phyloP scores from a whole-genome alignment of 2,329 filamentous ascomycete genomes.

The Penicillium aurantiogriseum region DNA sequence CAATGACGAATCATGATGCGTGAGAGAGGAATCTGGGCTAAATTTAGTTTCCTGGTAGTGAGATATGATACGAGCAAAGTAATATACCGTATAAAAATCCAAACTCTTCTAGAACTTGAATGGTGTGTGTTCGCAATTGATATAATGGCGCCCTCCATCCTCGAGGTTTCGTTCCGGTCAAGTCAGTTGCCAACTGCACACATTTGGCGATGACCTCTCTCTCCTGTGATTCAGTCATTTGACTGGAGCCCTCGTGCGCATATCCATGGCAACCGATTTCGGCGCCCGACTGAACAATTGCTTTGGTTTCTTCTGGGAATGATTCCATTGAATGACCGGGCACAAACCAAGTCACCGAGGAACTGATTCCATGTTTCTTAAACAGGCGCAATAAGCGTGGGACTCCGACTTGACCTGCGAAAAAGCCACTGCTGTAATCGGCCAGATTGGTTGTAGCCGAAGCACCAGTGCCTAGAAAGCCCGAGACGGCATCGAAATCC shows the following conservation, averaged over 20 bases:
- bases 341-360: conserved; percentile 60
- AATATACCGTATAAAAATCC: conserved; percentile 43
- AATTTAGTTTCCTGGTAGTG: neutral
- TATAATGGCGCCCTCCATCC: conserved; percentile 42
- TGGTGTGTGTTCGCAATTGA: conserved; percentile 40
- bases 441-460: conserved; percentile 54
- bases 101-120: conserved; percentile 42
- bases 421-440: conserved; percentile 57
- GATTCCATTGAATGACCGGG: conserved; percentile 60
- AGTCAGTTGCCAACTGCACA: conserved; percentile 67
- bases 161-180: conserved; percentile 66
- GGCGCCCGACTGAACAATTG: conserved; percentile 53
- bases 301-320: conserved; percentile 52
- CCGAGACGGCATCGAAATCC: conserved; percentile 60
- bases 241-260: conserved; percentile 67
- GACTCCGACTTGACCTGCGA: conserved; percentile 57
- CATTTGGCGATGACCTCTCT: conserved; percentile 72
- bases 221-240: conserved; percentile 72
- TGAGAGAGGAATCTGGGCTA: conserved; percentile 40
- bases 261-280: conserved; percentile 60
- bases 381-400: conserved; percentile 56
- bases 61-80: neutral
- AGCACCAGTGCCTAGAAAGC: conserved; percentile 58
- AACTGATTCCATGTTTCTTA: conserved; percentile 50
- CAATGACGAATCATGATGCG: conserved; percentile 43